Base-by-base conservation (phyloP, 169 alveolate genomes). In the Pseudocohnilembus persalinus region DNA sequence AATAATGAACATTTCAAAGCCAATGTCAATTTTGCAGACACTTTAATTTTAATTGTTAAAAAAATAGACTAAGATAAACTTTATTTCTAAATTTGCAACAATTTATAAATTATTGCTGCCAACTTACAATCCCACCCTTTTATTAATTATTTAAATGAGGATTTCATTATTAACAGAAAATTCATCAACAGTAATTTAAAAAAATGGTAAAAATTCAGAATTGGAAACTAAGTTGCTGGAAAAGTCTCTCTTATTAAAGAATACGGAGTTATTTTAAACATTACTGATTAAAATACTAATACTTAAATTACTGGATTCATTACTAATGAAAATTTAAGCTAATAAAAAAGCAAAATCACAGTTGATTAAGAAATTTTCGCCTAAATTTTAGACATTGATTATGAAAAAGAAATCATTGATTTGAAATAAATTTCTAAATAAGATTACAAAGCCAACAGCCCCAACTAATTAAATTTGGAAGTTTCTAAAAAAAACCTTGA, bases 341-440 rank as follows among this genome's bases (percentile, higher is more conserved):
- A 31, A 16, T 79, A 76, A 4, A 88, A 77, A 64, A n/a, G 63
- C 26, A 63, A 64, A 27, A 49, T 68, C 29, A 77, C 77, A 32
- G 85, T 74, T 49, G 89, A 88, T 4, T n/a, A 88, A 79, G 72
- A 78, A 28, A 49, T 88, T 24, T 74, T 63, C 27, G 76, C 87
- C 68, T 29, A 78, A 65, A 78, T 88, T 24, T 31, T 83, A 68
- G 92, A 88, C 74, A 78, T 88, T 28, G 92, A 88, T 73, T 77
- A 72, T 73, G 89, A 88, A 81, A 88, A 88, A 49, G 83, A 78
- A 79, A 83, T 88, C 65, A 31, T 88, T n/a, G 92, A 88, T 80
- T 72, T 88, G 11, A 77, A 49, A 0, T 76, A 74, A 29, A 29
- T 49, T 49, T 11, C 4, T 11, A 49, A 49, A 4, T 4, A 49